Base-by-base conservation (phyloP, 345 rosid genomes). In the Euphorbia peplus region DNA sequence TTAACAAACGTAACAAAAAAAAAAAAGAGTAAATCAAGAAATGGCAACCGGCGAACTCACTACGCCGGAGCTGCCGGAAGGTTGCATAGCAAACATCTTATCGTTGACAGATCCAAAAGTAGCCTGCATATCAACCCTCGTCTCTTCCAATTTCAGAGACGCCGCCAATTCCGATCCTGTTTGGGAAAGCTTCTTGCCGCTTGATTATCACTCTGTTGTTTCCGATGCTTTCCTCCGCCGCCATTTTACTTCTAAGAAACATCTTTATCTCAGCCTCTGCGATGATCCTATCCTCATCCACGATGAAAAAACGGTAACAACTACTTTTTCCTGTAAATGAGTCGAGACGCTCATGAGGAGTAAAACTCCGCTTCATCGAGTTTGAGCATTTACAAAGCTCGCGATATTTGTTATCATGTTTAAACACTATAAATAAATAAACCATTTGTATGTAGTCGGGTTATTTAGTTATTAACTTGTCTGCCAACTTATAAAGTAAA, bases 271-370 rank as follows among this genome's bases (percentile, higher is more conserved):
- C 42, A 32, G 63, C 41, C 79, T 81, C 60, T 75, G 75, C 54
- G n/a, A 66, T 26, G 44, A 19, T 21, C 81, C 79, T 0, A 42
- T 78, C 65, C 84, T 77, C 30, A 32, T 78, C 61, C 79, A 70
- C 16, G 70, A 58, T 22, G 77, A 75, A 37, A 77, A 53, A 54
- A 60, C 26, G 81, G 84, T 77, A 72, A 16, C 7, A 32, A 14
- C n/a, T 3, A 13, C n/a, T 14, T 47, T 19, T n/a, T n/a, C n/a
- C n/a, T n/a, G n/a, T n/a, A n/a, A n/a, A n/a, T n/a, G n/a, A n/a
- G n/a, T n/a, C n/a, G n/a, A n/a, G n/a, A n/a, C n/a, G n/a, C n/a
- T n/a, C n/a, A n/a, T n/a, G n/a, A n/a, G n/a, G n/a, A n/a, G n/a
- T n/a, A n/a, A n/a, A n/a, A n/a, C n/a, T n/a, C n/a, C n/a, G n/a